Conservation (phyloP, 805 yeast genomes). For the Zygosaccharomyces bailii region DNA sequence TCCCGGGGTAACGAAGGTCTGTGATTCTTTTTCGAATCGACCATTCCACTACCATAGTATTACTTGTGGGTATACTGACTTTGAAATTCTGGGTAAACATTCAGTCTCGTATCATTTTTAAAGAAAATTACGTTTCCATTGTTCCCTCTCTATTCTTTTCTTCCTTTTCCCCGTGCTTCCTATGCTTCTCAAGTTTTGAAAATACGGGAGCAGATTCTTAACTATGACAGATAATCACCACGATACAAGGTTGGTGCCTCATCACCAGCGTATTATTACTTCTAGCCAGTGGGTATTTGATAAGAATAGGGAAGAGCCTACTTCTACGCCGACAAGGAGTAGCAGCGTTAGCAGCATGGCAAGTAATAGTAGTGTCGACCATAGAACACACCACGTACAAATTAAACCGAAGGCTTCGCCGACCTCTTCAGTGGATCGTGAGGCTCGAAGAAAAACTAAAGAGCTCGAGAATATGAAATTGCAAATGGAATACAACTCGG, state of each 20-base stretch:
- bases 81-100: background rate
- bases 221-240: slow-evolving; percentile 5
- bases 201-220: background rate
- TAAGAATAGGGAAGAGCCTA: slow-evolving; percentile 11
- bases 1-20: background rate
- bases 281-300: slow-evolving; percentile 24
- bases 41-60: background rate
- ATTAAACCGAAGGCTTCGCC: slow-evolving; percentile 9
- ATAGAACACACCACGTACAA: slow-evolving; percentile 3
- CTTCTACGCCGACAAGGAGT: slow-evolving; percentile 1
- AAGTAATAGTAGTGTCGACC: background rate
- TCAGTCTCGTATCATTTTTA: background rate
- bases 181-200: slow-evolving; percentile 2
- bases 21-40: background rate
- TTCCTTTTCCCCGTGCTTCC: background rate
- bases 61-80: background rate
- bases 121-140: background rate
- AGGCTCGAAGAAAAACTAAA: slow-evolving; percentile 11
- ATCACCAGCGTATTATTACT: slow-evolving; percentile 24
- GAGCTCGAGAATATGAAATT: slow-evolving; percentile 23
- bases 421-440: slow-evolving; percentile 8
- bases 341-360: slow-evolving; percentile 1
- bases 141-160: background rate
- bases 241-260: slow-evolving; percentile 15
- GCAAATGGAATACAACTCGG: slow-evolving; percentile 26